phyloP scores from a whole-genome alignment of 1,284 basidiomycete genomes.

The Heterobasidion annosum region DNA sequence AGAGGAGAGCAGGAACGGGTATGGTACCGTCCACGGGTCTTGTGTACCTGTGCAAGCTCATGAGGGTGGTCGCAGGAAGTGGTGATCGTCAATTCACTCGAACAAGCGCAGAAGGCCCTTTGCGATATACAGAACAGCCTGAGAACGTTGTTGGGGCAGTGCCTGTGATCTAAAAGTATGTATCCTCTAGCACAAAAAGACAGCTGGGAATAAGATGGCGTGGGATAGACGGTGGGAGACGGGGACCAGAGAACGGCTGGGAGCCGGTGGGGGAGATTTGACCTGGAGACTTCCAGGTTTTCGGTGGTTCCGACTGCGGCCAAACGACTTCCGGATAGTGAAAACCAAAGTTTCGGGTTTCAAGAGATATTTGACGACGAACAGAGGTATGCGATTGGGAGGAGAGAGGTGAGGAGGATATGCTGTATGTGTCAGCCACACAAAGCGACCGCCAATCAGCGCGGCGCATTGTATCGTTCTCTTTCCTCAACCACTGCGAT shows the following conservation, averaged over 20 bases:
- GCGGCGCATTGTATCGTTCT: too few species aligned
- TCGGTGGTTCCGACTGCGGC: too few species aligned
- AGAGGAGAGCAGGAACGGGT: slow-evolving; percentile 64
- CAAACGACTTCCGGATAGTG: background rate
- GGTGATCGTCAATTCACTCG: background rate
- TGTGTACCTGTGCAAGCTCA: slow-evolving; percentile 48
- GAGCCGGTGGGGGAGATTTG: slow-evolving; percentile 1
- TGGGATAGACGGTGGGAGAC: slow-evolving; percentile 1
- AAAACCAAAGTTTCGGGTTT: too few species aligned
- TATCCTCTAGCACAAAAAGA: background rate
- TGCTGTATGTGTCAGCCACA: too few species aligned
- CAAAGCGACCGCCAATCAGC: too few species aligned
- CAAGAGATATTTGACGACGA: too few species aligned
- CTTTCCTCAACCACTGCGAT: too few species aligned
- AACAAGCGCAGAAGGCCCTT: background rate
- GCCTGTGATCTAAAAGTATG: background rate
- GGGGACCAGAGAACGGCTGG: slow-evolving; percentile 1
- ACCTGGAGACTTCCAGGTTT: background rate
- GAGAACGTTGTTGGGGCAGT: background rate
- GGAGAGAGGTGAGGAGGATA: too few species aligned
- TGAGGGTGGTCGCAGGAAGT: slow-evolving; percentile 14
- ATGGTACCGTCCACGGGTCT: slow-evolving; percentile 61
- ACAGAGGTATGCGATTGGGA: too few species aligned
- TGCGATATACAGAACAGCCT: background rate
- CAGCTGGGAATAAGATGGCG: background rate